A percentile compares a stretch with the other conserved stretches of the same genome.
Evolutionary conservation across 495 filamentous ascomycete species (phyloP).

Genomic region (Xylaria nigripes): DNA sequence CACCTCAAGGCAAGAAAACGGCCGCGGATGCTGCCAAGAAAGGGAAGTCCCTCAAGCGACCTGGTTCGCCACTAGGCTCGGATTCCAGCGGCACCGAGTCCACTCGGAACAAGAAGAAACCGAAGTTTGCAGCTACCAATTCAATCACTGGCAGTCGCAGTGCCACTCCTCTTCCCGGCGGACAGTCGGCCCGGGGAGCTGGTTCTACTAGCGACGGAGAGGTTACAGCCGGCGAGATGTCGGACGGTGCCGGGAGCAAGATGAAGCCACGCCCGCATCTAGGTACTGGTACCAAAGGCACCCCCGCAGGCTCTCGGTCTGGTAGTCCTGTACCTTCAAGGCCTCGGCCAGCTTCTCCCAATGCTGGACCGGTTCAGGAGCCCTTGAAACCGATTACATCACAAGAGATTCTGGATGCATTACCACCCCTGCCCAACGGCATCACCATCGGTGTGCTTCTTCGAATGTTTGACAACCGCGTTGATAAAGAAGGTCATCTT

Average conservation of each 20-base stretch:
- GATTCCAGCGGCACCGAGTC: constrained; percentile 86
- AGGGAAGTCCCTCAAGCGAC: constrained; percentile 64
- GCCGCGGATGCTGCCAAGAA: constrained; percentile 51
- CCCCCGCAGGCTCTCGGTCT: constrained; percentile 47
- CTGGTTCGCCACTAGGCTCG: constrained; percentile 78
- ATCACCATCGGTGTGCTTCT: constrained; percentile 57
- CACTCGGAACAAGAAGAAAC: constrained; percentile 80
- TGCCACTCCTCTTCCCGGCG: constrained; percentile 49
- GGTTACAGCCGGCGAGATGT: constrained; percentile 65
- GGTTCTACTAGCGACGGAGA: constrained; percentile 77
- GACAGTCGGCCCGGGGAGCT: constrained; percentile 37
- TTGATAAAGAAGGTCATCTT: constrained; percentile 40
- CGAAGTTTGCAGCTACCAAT: constrained; percentile 43
- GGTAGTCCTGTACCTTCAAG: constrained; percentile 36
- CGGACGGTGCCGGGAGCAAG: constrained; percentile 52
- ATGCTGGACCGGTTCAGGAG: constrained; percentile 22
- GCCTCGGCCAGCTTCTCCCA: constrained; percentile 30
- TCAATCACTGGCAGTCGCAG: constrained; percentile 38
- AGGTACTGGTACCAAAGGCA: constrained; percentile 37
- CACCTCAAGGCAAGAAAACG: constrained; percentile 59
- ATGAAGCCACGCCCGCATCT: constrained; percentile 61
- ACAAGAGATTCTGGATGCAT: constrained; percentile 61
- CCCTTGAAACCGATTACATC: constrained; percentile 21
- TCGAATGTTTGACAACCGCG: constrained; percentile 51
- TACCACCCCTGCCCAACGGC: constrained; percentile 53